phyloP scores from a whole-genome alignment of 345 rosid species.

The Arabidopsis suecica region DNA sequence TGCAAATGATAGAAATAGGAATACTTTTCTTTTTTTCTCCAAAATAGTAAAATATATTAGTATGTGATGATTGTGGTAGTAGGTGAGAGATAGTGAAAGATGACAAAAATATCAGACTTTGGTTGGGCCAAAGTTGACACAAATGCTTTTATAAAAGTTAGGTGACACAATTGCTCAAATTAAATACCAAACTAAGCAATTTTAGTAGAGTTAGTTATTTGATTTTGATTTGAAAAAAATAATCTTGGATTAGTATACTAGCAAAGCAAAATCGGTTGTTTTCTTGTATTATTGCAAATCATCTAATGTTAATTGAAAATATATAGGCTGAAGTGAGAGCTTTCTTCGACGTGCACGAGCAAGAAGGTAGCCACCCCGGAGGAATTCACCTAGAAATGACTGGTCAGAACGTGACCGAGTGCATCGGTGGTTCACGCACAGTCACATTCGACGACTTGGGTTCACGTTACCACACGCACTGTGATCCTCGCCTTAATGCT shows the following conservation, averaged over 20 bases:
- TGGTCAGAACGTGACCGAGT: conserved; percentile 75
- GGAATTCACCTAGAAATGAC: conserved; percentile 76
- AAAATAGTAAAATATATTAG: conserved; percentile 13
- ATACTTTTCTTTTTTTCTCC: conserved; percentile 3
- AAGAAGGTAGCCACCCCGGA: conserved; percentile 81
- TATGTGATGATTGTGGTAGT: conserved; percentile 34
- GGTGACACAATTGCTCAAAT: too few relatives aligned
- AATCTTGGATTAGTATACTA: background rate
- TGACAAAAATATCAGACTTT: conserved; percentile 28
- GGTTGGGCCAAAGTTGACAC: conserved; percentile 37
- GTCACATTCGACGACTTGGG: conserved; percentile 77
- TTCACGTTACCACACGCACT: conserved; percentile 70
- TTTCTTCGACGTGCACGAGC: conserved; percentile 74
- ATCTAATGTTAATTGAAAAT: background rate
- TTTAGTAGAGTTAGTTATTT: background rate
- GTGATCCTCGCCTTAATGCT: conserved; percentile 73
- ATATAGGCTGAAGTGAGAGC: conserved; percentile 71
- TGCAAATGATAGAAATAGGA: conserved; percentile 17
- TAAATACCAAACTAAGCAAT: background rate
- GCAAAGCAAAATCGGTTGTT: background rate
- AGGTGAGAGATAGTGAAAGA: conserved; percentile 41
- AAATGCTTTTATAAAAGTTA: conserved; percentile 27
- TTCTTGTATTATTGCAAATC: conserved; percentile 1
- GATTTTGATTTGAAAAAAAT: background rate
- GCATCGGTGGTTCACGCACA: conserved; percentile 71